phyloP scores from a whole-genome alignment of 345 rosid genomes.

The Eucalyptus marginata region DNA sequence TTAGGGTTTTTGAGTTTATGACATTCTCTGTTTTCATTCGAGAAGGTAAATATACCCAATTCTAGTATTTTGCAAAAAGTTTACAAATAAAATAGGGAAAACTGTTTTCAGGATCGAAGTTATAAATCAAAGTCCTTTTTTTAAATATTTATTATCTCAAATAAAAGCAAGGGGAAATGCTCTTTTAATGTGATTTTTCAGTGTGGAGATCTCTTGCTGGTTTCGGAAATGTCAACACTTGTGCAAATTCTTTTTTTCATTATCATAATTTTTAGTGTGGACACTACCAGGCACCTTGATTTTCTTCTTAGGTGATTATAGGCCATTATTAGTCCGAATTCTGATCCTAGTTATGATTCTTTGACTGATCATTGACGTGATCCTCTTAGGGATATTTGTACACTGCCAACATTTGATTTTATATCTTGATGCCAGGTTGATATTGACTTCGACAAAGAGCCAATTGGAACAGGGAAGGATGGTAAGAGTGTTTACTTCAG shows the following conservation, averaged over 20 bases:
- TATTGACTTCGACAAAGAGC: slow-evolving; percentile 91
- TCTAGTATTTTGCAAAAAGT: neutral
- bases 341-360: neutral
- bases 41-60: neutral
- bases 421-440: slow-evolving; percentile 45
- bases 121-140: neutral
- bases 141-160: neutral
- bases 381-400: neutral
- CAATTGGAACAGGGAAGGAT: slow-evolving; percentile 81
- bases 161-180: neutral
- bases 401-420: neutral
- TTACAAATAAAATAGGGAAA: neutral
- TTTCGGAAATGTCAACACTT: neutral
- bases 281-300: neutral
- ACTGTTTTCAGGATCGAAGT: neutral
- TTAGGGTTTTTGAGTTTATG: neutral
- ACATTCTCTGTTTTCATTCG: neutral
- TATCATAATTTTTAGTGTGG: neutral
- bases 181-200: neutral
- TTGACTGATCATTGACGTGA: neutral
- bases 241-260: neutral
- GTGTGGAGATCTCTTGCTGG: neutral
- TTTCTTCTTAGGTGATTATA: neutral
- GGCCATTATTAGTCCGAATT: neutral
- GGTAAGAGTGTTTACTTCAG: slow-evolving; percentile 68